Evolutionary conservation across 1,284 basidiomycete genomes (phyloP).

Genomic region (Papiliotrema laurentii): DNA sequence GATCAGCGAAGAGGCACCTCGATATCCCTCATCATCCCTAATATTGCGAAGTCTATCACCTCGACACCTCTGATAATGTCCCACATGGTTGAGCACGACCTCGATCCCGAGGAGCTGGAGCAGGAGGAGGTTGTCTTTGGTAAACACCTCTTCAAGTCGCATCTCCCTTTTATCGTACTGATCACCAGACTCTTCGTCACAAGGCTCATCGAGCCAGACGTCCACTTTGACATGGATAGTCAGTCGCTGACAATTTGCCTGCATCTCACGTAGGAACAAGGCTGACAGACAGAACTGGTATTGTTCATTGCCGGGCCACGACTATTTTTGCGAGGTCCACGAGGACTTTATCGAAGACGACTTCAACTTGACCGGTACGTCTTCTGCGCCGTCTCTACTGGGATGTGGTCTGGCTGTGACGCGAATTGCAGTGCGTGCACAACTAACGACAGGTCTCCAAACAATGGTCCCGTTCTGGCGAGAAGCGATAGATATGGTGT

Average conservation of each 20-base stretch:
- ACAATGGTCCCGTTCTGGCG: conserved; percentile 95
- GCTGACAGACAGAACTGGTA: conserved; percentile 66
- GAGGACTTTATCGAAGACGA: conserved; percentile 99
- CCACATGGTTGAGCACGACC: conserved; percentile 13
- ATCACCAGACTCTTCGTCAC: conserved; percentile 43
- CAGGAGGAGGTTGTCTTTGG: conserved; percentile 40
- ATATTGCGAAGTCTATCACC: too few species aligned
- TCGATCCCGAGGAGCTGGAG: conserved; percentile 35
- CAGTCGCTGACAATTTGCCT: conserved; percentile 11
- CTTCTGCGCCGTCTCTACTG: too few species aligned
- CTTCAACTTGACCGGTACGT: conserved; percentile 80
- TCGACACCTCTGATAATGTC: too few species aligned
- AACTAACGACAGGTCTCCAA: conserved; percentile 68
- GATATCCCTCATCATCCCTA: too few species aligned
- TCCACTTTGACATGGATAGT: conserved; percentile 50
- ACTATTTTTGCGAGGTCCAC: conserved; percentile 96
- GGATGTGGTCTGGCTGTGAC: too few species aligned
- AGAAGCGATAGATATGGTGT: conserved; percentile 99
- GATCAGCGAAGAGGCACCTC: too few species aligned
- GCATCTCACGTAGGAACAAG: not conserved
- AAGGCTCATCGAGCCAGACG: conserved; percentile 46
- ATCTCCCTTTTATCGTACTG: not conserved
- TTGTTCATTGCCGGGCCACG: conserved; percentile 95
- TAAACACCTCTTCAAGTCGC: conserved; percentile 8
- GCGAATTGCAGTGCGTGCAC: too few species aligned